These are phyloP conservation scores for Metschnikowia lochheadii DNA, from an alignment of 805 yeast genomes.

Conservation along the genomic window DNA sequence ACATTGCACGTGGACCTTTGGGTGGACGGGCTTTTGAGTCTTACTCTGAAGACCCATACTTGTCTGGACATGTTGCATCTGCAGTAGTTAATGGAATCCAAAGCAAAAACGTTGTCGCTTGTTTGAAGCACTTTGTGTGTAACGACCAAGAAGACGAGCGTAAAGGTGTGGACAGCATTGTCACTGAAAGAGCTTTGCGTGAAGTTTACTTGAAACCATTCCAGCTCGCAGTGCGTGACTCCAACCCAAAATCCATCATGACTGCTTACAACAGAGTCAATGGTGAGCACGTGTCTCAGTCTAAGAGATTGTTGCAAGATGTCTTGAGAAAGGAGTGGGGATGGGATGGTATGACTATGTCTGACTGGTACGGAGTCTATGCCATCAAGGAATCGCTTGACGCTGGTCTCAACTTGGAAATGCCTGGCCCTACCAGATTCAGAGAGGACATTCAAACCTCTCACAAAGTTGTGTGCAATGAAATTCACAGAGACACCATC, in stretches of 20 bases:
- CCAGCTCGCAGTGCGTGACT: conserved; percentile 50
- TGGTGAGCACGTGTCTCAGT: conserved; percentile 54
- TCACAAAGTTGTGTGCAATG: conserved; percentile 41
- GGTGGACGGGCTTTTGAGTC: conserved; percentile 65
- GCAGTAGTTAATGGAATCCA: conserved; percentile 54
- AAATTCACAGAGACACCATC: conserved; percentile 37
- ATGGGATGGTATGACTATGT: conserved; percentile 53
- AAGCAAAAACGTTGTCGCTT: conserved; percentile 45
- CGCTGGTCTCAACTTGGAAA: conserved; percentile 60
- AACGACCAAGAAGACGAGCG: conserved; percentile 61
- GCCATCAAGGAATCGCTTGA: conserved; percentile 43
- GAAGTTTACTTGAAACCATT: conserved; percentile 64
- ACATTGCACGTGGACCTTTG: conserved; percentile 53
- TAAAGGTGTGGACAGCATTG: conserved; percentile 42
- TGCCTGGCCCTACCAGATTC: conserved; percentile 59
- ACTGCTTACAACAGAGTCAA: conserved; percentile 61
- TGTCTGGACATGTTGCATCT: conserved; percentile 46
- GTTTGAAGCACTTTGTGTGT: conserved; percentile 59
- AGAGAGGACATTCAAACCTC: conserved; percentile 38
- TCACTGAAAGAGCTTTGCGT: conserved; percentile 59
- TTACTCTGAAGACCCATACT: conserved; percentile 58
- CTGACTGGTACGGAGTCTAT: conserved; percentile 63
- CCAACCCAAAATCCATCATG: conserved; percentile 56
- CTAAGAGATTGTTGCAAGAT: conserved; percentile 39
- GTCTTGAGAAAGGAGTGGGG: conserved; percentile 54